phyloP scores from a whole-genome alignment of 2,329 filamentous ascomycete species.

The Trichoderma gracile region DNA sequence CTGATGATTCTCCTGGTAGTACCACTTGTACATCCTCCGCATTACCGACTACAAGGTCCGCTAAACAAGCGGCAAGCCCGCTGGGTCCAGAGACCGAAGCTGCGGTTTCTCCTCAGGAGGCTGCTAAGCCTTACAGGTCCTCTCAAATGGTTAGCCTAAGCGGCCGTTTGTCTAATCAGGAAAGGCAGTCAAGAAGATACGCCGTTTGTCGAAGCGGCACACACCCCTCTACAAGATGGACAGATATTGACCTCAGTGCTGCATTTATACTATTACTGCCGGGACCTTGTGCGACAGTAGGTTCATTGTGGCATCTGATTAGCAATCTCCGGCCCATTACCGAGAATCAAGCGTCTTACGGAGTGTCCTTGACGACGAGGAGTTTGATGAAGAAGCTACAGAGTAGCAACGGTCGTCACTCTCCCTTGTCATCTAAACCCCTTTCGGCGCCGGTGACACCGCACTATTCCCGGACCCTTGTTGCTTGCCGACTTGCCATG shows the following conservation, averaged over 20 bases:
- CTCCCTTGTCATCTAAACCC: not conserved
- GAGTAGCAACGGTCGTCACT: not conserved
- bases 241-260: not conserved
- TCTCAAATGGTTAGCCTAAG: not conserved
- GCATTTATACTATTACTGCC: not conserved
- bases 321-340: not conserved
- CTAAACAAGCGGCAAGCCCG: constrained; percentile 11
- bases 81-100: constrained; percentile 1
- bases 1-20: not conserved
- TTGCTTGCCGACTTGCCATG: not conserved
- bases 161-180: constrained; percentile 13
- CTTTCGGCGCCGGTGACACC: not conserved
- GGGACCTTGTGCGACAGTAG: not conserved
- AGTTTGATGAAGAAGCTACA: too few relatives aligned
- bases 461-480: constrained; percentile 10
- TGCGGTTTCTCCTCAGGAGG: not conserved
- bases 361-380: not conserved
- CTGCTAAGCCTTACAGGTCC: constrained; percentile 18
- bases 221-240: not conserved
- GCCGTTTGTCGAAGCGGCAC: not conserved
- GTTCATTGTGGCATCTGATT: not conserved
- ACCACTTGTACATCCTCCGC: constrained; percentile 10
- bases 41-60: constrained; percentile 14
- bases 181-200: not conserved
- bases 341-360: not conserved